Percentiles rank a stretch among this genome's conserved stretches.
These are phyloP conservation scores for Kwoniella pini DNA, from an alignment of 768 basidiomycete genomes.

Conservation along the genomic window DNA sequence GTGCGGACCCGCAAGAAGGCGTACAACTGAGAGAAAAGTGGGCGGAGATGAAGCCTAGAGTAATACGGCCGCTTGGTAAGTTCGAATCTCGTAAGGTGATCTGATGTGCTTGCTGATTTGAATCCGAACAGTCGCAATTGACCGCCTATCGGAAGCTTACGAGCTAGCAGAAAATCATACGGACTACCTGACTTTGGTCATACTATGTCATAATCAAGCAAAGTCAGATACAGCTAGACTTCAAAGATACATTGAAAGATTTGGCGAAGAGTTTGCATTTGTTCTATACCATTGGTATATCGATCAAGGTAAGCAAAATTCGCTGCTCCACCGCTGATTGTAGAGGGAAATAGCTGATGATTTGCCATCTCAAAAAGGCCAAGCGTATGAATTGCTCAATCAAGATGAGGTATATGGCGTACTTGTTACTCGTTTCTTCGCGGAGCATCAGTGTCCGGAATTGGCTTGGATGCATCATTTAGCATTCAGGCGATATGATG, in stretches of 20 bases:
- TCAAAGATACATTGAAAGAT: conserved; percentile 71
- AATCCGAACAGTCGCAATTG: conserved; percentile 62
- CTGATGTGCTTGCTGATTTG: not conserved
- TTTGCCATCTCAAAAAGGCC: conserved; percentile 62
- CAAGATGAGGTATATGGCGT: conserved; percentile 66
- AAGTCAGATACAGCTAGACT: conserved; percentile 56
- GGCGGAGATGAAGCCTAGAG: conserved; percentile 68
- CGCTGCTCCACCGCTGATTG: too few relatives aligned
- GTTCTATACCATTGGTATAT: conserved; percentile 93
- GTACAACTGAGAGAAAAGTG: conserved; percentile 69
- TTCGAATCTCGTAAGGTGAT: conserved; percentile 6
- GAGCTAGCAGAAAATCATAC: conserved; percentile 79
- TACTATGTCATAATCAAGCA: conserved; percentile 64
- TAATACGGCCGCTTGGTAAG: conserved; percentile 79
- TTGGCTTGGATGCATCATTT: conserved; percentile 83
- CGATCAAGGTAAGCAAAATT: conserved; percentile 74
- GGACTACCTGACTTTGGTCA: conserved; percentile 82
- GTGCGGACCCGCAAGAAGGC: conserved; percentile 61
- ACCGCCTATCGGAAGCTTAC: conserved; percentile 71
- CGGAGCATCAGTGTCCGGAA: conserved; percentile 60
- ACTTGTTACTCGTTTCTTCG: conserved; percentile 75
- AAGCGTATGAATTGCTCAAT: conserved; percentile 76
- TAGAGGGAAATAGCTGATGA: too few relatives aligned
- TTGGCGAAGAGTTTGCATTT: conserved; percentile 79
- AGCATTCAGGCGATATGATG: conserved; percentile 65